Conservation (phyloP, 192 early-diverging fungal species). For the Backusella westeae region DNA sequence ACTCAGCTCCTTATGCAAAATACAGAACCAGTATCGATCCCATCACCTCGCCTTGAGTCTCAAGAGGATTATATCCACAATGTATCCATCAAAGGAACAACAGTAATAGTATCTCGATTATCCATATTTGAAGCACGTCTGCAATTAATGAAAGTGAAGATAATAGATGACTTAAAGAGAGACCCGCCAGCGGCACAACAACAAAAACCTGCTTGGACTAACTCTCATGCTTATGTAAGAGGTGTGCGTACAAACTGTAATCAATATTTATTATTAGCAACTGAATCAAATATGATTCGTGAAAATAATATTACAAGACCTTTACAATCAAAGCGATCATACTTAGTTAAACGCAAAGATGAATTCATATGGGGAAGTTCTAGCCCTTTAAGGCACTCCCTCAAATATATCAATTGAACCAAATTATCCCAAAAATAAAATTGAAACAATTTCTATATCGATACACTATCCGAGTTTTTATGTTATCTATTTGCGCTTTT, state of each 20-base stretch:
- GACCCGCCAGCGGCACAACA: not conserved
- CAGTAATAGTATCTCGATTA: not conserved
- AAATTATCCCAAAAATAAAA: not conserved
- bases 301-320: slow-evolving; percentile 43
- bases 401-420: not conserved
- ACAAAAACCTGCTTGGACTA: slow-evolving; percentile 5
- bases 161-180: not conserved
- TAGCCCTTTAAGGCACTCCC: not conserved
- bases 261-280: slow-evolving; percentile 44
- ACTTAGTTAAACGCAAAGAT: slow-evolving; percentile 2
- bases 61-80: not conserved
- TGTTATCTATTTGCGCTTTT: not conserved
- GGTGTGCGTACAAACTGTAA: slow-evolving; percentile 32
- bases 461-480: not conserved
- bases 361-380: slow-evolving; percentile 8
- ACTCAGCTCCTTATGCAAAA: not conserved
- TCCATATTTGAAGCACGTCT: not conserved
- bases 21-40: not conserved
- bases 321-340: slow-evolving; percentile 23
- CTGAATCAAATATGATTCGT: slow-evolving; percentile 51
- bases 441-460: slow-evolving; percentile 1
- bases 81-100: not conserved
- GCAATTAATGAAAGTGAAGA: not conserved
- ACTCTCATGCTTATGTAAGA: slow-evolving; percentile 4
- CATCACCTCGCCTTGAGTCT: not conserved